Base-by-base conservation (phyloP, 306 rosid species). In the Notholithocarpus densiflorus region DNA sequence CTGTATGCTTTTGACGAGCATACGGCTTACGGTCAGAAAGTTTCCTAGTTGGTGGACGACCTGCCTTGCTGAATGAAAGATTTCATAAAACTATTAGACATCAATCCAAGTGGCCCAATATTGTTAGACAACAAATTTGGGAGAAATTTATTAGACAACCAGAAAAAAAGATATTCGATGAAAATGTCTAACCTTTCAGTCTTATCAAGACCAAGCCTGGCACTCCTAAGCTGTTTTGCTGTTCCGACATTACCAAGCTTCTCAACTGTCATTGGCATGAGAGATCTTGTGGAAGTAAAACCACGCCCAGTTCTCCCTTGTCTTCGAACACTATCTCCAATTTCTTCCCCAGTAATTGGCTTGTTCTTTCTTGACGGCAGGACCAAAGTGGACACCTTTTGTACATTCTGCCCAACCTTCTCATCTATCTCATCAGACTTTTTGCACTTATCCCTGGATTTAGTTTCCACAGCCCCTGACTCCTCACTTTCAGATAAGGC, bases 41-140 rank as follows among this genome's bases (percentile, higher is more conserved):
- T 85, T 92, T 93, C 84, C 98, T 90, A 56, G 96, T 90, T 82
- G 97, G 98, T 52, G 99, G 99, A 84, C 99, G 99, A 75, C 99
- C 99, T 59, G 91, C 91, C 89, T 92, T 93, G 90, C 99, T 96
- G 98, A 86, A 84, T 78, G 77, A 75, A 68, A 73, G 60, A 73
- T 83, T 86, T 76, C 66, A 81, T 43, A 85, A 76, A 87, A 84
- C 74, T 7, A 74, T 75, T 78, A 80, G 84, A 82, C 75, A 76
- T 74, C 45, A 60, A 78, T 71, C 66, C 60, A 62, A 68, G 73
- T 52, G 75, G 74, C 61, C 57, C 65, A 76, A 80, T 20, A 83
- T 34, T 64, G 37, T 56, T 14, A 75, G 15, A 31, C 54, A 64
- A 32, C 56, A 59, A 52, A 79, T 52, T 43, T 15, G 18, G 23